Percentiles rank a stretch among this genome's conserved stretches.
These are phyloP conservation scores for Naganishia vaughanmartiniae DNA, from an alignment of 768 basidiomycete species.

Conservation along the genomic window DNA sequence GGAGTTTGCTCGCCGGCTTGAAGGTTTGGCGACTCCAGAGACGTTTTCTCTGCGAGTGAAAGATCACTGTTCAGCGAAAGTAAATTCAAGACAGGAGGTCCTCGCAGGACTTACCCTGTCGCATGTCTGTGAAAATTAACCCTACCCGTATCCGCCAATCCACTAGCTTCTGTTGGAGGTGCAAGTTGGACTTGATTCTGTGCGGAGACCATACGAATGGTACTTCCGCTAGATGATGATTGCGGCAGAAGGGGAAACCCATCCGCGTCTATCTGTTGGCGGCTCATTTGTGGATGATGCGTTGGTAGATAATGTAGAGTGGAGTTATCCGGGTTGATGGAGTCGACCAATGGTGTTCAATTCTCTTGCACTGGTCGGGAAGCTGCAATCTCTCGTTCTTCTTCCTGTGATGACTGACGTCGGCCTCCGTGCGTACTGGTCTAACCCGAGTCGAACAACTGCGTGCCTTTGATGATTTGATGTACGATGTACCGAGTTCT, in stretches of 20 bases:
- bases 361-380: too few species aligned
- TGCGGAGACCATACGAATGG: conserved; percentile 7
- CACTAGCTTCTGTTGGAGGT: neutral
- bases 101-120: neutral
- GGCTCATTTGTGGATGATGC: neutral
- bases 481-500: too few species aligned
- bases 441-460: neutral
- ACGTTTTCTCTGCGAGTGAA: neutral
- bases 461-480: too few species aligned
- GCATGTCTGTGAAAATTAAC: conserved; percentile 21
- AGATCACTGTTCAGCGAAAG: neutral
- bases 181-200: neutral
- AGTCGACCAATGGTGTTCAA: neutral
- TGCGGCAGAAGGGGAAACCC: conserved; percentile 16
- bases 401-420: conserved; percentile 2
- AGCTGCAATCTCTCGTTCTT: neutral
- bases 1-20: conserved; percentile 13
- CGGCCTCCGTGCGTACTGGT: neutral
- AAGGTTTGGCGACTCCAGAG: neutral
- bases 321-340: neutral
- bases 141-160: neutral
- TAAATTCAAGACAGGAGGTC: neutral
- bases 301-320: neutral
- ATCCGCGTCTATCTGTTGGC: conserved; percentile 7
- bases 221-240: conserved; percentile 7